These are phyloP conservation scores for Scedosporium boydii DNA, from an alignment of 2,329 filamentous ascomycete species.

Conservation along the genomic window DNA sequence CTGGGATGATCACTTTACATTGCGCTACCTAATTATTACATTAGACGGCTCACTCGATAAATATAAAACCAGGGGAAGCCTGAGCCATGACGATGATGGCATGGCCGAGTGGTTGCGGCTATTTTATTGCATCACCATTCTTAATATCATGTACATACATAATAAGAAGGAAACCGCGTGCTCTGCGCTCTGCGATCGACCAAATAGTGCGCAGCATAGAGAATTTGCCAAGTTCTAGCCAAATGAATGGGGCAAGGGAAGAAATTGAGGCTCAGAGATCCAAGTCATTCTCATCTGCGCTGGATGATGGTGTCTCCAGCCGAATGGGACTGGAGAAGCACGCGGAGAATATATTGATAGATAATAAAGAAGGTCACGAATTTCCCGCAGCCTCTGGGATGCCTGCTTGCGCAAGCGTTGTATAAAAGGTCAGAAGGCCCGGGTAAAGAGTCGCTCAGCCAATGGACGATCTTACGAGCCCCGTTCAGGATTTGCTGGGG, in stretches of 20 bases:
- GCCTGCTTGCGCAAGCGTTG: not conserved
- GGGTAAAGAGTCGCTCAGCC: not conserved
- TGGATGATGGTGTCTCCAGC: not conserved
- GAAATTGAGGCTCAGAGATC: not conserved
- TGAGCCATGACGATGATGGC: not conserved
- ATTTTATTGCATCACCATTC: not conserved
- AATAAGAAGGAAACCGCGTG: not conserved
- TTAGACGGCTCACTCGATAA: not conserved
- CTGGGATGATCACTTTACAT: not conserved
- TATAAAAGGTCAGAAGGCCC: not conserved
- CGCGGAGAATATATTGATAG: not conserved
- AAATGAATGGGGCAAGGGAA: not conserved
- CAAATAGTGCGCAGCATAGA: not conserved
- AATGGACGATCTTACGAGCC: not conserved
- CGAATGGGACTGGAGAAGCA: not conserved
- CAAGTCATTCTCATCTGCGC: not conserved
- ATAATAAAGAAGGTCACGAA: not conserved
- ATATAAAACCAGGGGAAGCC: not conserved
- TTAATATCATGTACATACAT: not conserved
- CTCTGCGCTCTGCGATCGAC: not conserved
- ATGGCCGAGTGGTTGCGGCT: not conserved
- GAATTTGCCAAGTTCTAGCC: not conserved
- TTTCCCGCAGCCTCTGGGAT: not conserved
- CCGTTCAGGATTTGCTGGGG: not conserved
- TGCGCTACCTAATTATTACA: not conserved